These are phyloP conservation scores for Stagonosporopsis vannaccii DNA, from an alignment of 2,329 filamentous ascomycete genomes.

Conservation along the genomic window DNA sequence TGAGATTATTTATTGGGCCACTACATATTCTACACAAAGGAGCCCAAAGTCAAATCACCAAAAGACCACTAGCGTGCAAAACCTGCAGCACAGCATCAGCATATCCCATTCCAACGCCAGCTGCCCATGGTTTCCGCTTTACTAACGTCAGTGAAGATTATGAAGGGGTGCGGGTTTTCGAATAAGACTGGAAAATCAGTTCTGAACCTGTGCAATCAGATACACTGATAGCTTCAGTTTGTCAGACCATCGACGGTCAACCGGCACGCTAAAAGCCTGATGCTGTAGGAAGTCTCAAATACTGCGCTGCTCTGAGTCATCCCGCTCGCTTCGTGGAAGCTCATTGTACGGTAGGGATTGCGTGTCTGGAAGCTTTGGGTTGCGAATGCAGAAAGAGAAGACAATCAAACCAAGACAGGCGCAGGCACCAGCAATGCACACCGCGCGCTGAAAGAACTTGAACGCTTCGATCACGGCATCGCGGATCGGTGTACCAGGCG, in stretches of 20 bases:
- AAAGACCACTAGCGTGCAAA: background rate
- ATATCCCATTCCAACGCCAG: background rate
- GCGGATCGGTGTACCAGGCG: conserved; percentile 55
- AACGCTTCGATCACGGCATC: conserved; percentile 56
- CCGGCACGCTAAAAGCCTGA: background rate
- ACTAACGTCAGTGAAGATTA: background rate
- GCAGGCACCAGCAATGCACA: conserved; percentile 51
- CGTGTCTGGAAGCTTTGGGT: conserved; percentile 55
- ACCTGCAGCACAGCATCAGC: background rate
- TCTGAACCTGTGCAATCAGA: background rate
- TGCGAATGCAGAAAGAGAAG: conserved; percentile 55
- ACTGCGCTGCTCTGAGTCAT: background rate
- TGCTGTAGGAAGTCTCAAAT: background rate
- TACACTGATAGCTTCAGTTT: background rate
- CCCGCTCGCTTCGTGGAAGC: background rate
- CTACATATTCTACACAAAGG: background rate
- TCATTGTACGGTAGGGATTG: conserved; percentile 50
- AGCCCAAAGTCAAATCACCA: background rate
- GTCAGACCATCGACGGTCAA: background rate
- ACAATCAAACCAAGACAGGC: conserved; percentile 54
- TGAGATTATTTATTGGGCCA: background rate
- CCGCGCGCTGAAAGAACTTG: conserved; percentile 54
- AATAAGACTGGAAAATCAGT: background rate
- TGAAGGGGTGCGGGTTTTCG: background rate
- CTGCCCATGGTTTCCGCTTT: too few species aligned